Percentiles rank a stretch among this genome's conserved stretches.
Evolutionary conservation across 2,329 filamentous ascomycete species (phyloP).

Genomic region (Dactylellina haptotyla): DNA sequence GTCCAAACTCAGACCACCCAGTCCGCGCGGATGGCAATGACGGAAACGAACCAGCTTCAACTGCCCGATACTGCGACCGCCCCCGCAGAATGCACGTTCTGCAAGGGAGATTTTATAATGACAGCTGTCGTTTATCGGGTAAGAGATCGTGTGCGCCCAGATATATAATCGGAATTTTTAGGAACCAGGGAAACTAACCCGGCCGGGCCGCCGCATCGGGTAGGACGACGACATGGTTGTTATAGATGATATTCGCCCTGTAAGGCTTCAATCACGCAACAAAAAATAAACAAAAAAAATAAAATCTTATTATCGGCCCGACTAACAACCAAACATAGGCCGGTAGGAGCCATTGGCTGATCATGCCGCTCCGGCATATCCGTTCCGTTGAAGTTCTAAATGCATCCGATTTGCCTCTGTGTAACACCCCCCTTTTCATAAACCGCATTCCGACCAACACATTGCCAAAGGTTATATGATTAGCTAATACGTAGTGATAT

Average conservation of each 20-base stretch:
- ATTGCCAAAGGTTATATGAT: no score
- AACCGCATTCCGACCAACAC: slow-evolving; percentile 38
- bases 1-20: background rate
- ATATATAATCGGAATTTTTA: background rate
- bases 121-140: slow-evolving; percentile 38
- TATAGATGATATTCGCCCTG: slow-evolving; percentile 37
- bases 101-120: slow-evolving; percentile 43
- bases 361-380: slow-evolving; percentile 48
- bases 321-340: slow-evolving; percentile 18
- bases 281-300: background rate
- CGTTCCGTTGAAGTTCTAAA: slow-evolving; percentile 43
- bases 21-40: background rate
- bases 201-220: background rate
- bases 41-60: background rate
- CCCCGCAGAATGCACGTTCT: slow-evolving; percentile 33
- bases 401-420: slow-evolving; percentile 41
- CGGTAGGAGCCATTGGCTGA: slow-evolving; percentile 42
- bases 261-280: slow-evolving; percentile 14
- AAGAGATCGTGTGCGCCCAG: background rate
- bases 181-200: background rate
- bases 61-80: background rate
- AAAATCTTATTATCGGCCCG: background rate
- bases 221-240: slow-evolving; percentile 46
- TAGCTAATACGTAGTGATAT: background rate
- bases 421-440: slow-evolving; percentile 27